Base-by-base conservation (phyloP, 768 basidiomycete species). In the Rhizopogon roseolus region DNA sequence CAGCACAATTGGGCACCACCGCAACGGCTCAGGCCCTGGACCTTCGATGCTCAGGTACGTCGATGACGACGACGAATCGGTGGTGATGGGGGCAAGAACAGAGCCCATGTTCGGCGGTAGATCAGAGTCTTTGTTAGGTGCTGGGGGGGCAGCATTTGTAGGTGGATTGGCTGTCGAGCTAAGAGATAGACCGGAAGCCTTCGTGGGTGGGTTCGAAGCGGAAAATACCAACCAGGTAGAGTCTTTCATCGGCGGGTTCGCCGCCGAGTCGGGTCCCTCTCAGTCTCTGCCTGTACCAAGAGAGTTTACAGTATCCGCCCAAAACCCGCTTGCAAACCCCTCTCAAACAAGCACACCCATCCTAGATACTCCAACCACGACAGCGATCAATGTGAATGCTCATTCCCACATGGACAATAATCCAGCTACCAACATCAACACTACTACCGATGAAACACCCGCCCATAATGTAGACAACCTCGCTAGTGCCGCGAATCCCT, bases 391-490 rank as follows among this genome's bases (percentile, higher is more conserved):
- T 48, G 14, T 34, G 19, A 16, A 36, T 48, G 9, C 22, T 9
- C 19, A 46, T 32, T 19, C 32, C 19, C 45, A 14, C 19, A 11
- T 44, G 10, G 46, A 48, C 9, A 6, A 2, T 36, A 48, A 22
- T 14, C 57, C 62, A 41, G 41, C 27, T 6, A 55, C 16, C 16
- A 59, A 58, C 46, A 25, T 62, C 43, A 53, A 58, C 0, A 60
- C 59, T 7, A 37, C 57, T 7, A 16, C 49, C 9, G 60, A 56
- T 27, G 6, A 38, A 10, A 10, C 55, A 13, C 55, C 22, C 14
- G 17, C 16, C 17, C 1, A 19, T 5, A 10, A 25, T 36, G 34
- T 14, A 41, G 34, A 25, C 39, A 37, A 46, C 17, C 8, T 4
- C 40, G 1, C 48, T 17, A 32, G 16, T 32, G 34, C 34, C 32